Conservation (phyloP, 2,329 filamentous ascomycete species). For the Rugonectria rugulosa region DNA sequence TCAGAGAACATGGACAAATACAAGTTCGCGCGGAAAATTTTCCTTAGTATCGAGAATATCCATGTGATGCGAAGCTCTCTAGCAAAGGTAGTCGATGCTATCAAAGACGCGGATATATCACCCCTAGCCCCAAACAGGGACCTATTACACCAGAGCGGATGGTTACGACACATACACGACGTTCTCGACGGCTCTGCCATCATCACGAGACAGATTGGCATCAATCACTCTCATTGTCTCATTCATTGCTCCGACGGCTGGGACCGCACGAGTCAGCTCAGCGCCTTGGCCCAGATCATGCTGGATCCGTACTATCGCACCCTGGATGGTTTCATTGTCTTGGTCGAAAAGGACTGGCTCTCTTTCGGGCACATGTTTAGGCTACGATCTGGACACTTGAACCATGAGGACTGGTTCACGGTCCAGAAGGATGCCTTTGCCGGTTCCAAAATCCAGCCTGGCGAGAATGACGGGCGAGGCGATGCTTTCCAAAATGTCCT, state of each 20-base stretch:
- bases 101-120: conserved; percentile 92
- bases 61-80: conserved; percentile 96
- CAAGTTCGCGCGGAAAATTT: conserved; percentile 88
- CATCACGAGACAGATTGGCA: conserved; percentile 86
- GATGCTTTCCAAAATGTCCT: conserved; percentile 89
- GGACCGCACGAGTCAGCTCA: conserved; percentile 96
- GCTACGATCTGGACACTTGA: conserved; percentile 86
- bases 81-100: conserved; percentile 83
- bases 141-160: conserved; percentile 81
- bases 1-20: conserved; percentile 99
- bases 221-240: conserved; percentile 92
- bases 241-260: conserved; percentile 99
- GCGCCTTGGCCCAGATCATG: conserved; percentile 89
- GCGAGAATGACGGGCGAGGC: conserved; percentile 66
- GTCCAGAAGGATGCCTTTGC: conserved; percentile 82
- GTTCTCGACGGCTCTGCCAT: conserved; percentile 85
- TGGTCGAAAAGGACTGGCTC: conserved; percentile 97
- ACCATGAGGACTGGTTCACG: conserved; percentile 92
- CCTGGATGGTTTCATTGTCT: conserved; percentile 89
- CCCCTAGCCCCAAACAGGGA: conserved; percentile 84
- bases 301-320: conserved; percentile 96
- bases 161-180: conserved; percentile 87
- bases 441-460: conserved; percentile 68
- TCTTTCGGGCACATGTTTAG: conserved; percentile 99
- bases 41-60: conserved; percentile 96